Conservation (phyloP, 306 rosid genomes). For the Macrotyloma uniflorum region DNA sequence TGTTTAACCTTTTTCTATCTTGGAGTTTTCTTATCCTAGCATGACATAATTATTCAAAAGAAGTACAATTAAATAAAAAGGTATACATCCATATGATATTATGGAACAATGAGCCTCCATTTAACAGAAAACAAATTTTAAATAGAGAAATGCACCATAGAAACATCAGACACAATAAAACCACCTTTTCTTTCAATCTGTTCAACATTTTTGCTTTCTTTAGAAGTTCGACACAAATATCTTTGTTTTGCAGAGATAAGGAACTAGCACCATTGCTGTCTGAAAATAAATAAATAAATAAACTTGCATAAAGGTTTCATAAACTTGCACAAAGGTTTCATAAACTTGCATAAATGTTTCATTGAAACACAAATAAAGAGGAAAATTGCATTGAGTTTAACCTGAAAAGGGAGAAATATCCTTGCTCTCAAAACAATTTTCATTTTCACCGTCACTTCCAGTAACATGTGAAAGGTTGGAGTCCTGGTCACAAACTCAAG, state of each 20-base stretch:
- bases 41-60: slow-evolving; percentile 22
- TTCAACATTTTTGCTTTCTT: slow-evolving; percentile 60
- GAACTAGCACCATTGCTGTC: slow-evolving; percentile 50
- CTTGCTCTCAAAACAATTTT: slow-evolving; percentile 54
- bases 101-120: slow-evolving; percentile 6
- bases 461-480: slow-evolving; percentile 35
- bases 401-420: slow-evolving; percentile 33
- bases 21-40: background rate
- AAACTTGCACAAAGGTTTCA: slow-evolving; percentile 26
- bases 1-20: background rate
- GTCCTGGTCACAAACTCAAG: slow-evolving; percentile 56
- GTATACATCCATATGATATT: background rate
- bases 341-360: slow-evolving; percentile 16
- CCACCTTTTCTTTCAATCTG: slow-evolving; percentile 78
- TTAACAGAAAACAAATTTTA: slow-evolving; percentile 4
- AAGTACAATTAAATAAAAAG: slow-evolving; percentile 11
- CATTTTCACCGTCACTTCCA: slow-evolving; percentile 51
- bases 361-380: background rate
- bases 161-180: slow-evolving; percentile 22
- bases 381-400: background rate
- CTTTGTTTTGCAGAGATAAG: slow-evolving; percentile 58
- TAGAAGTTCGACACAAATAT: slow-evolving; percentile 55
- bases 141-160: slow-evolving; percentile 15
- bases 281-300: slow-evolving; percentile 33
- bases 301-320: slow-evolving; percentile 51